phyloP scores from a whole-genome alignment of 169 alveolate species.

The Eimeria acervulina region DNA sequence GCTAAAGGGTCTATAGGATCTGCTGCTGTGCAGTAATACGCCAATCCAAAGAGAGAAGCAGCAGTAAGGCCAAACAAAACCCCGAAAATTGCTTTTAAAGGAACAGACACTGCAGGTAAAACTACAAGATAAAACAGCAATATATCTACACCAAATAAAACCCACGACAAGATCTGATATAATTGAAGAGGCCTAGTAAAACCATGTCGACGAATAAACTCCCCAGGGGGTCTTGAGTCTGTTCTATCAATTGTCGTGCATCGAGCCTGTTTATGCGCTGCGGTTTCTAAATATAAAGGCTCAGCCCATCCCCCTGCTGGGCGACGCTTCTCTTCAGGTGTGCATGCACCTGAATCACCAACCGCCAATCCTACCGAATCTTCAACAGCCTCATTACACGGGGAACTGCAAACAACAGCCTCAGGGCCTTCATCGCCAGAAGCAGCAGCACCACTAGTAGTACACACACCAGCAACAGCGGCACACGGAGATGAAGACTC shows the following conservation, averaged over 20 bases:
- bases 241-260: constrained; percentile 61
- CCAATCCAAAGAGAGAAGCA: not conserved
- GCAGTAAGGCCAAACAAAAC: constrained; percentile 12
- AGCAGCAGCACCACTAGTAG: not conserved
- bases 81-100: not conserved
- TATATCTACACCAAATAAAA: constrained; percentile 5
- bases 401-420: no score
- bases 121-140: constrained; percentile 31
- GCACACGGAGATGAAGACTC: not conserved
- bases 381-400: no score
- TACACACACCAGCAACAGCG: not conserved
- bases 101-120: constrained; percentile 57
- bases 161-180: constrained; percentile 76
- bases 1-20: constrained; percentile 83
- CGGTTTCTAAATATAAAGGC: not conserved
- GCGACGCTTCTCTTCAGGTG: not conserved
- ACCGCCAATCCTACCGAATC: no score
- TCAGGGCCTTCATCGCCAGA: no score
- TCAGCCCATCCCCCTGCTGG: not conserved
- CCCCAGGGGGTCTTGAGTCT: constrained; percentile 73
- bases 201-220: constrained; percentile 71
- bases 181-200: constrained; percentile 66
- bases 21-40: constrained; percentile 19
- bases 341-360: not conserved
- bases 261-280: not conserved